These are phyloP conservation scores for Penicillium malachiteum DNA, from an alignment of 495 filamentous ascomycete species.

Conservation along the genomic window DNA sequence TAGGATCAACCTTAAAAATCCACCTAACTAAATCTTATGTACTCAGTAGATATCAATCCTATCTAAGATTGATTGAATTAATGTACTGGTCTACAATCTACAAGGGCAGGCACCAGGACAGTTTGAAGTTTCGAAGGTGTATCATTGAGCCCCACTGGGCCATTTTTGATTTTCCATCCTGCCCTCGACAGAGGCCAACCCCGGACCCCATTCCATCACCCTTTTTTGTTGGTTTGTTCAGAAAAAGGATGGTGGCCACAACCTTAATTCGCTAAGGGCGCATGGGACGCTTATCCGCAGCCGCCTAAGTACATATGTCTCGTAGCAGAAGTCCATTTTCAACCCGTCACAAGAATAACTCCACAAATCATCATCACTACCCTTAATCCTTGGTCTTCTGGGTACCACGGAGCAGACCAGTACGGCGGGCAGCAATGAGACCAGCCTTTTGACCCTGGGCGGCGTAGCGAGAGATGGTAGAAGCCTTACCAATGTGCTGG, in stretches of 20 bases:
- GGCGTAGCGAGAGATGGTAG: constrained; percentile 97
- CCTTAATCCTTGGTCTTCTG: constrained; percentile 93
- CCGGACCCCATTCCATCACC: constrained; percentile 30
- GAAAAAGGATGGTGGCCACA: constrained; percentile 45
- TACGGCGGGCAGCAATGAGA: constrained; percentile 99
- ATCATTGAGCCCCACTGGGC: constrained; percentile 29
- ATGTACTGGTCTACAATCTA: constrained; percentile 9
- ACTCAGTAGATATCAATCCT: not conserved
- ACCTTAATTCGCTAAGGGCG: constrained; percentile 49
- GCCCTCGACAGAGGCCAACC: constrained; percentile 29
- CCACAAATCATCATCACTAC: constrained; percentile 37
- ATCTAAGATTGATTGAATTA: no score
- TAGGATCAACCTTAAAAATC: not conserved
- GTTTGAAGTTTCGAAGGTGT: constrained; percentile 26
- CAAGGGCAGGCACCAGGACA: constrained; percentile 11
- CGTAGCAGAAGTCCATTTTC: constrained; percentile 52
- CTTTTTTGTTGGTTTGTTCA: constrained; percentile 31
- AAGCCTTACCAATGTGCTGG: constrained; percentile 99
- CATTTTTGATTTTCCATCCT: constrained; percentile 33
- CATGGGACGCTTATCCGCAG: constrained; percentile 45
- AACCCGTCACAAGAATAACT: constrained; percentile 51
- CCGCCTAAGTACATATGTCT: constrained; percentile 54
- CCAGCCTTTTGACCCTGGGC: constrained; percentile 99
- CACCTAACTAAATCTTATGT: not conserved
- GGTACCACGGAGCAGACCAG: constrained; percentile 98